Percentiles rank a stretch among this genome's conserved stretches.
These are phyloP conservation scores for Ustilago esculenta DNA, from an alignment of 1,284 basidiomycete species.

Conservation along the genomic window DNA sequence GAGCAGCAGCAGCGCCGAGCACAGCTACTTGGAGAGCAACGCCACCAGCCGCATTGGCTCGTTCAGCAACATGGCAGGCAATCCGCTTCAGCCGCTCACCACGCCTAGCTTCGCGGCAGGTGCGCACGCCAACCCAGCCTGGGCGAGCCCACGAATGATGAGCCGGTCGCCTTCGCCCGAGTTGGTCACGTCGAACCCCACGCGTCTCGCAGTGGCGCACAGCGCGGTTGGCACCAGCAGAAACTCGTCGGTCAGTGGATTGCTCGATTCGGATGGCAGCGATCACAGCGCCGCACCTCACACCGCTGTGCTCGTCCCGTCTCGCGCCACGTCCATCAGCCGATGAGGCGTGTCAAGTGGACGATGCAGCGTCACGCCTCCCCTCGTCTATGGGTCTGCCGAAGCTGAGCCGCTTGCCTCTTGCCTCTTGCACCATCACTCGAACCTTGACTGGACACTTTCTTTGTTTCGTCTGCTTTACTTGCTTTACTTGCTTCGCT, in stretches of 20 bases:
- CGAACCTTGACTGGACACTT: conserved; percentile 2
- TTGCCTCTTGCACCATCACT: neutral
- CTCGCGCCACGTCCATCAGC: conserved; percentile 9
- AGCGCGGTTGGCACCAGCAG: conserved; percentile 4
- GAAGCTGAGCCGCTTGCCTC: neutral
- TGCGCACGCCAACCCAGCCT: conserved; percentile 15
- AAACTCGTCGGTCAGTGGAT: conserved; percentile 26
- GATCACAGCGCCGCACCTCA: conserved; percentile 19
- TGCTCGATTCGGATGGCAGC: conserved; percentile 40
- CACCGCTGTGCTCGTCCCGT: conserved; percentile 22
- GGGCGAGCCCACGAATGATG: conserved; percentile 25
- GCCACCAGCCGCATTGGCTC: conserved; percentile 41
- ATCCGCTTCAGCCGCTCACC: conserved; percentile 33
- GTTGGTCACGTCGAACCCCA: conserved; percentile 11
- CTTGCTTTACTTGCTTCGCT: no score
- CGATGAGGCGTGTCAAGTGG: conserved; percentile 1
- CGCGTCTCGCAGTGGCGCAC: conserved; percentile 8
- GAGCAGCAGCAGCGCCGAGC: conserved; percentile 37
- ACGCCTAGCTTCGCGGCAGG: conserved; percentile 10
- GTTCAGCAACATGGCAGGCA: conserved; percentile 33
- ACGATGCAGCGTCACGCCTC: neutral
- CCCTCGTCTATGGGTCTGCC: neutral
- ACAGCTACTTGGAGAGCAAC: conserved; percentile 34
- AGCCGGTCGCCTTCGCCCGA: conserved; percentile 31
- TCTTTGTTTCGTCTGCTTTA: neutral